Evolutionary conservation across 257 asterid species (phyloP), one percentile per base, ranked within the genome.

Genomic region (Gentiana macrophylla): DNA sequence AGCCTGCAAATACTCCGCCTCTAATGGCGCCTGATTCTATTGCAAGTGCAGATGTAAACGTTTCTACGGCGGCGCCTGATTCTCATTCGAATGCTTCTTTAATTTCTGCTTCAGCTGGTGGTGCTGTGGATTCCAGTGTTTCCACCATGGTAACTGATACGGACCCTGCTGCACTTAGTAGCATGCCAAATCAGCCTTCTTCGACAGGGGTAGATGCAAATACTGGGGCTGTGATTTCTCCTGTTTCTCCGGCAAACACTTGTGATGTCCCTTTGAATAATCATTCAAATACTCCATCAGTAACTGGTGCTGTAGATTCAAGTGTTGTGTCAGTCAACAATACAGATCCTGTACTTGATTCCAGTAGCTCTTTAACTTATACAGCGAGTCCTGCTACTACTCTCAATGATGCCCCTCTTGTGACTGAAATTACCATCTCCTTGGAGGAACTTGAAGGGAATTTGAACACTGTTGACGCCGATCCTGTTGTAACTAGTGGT

Each of bases 121-220:
- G 47, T 3, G 58, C 2, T 51, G 33, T 52, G 12, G 34, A 56
- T 51, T n/a, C 49, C 48, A 13, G 32, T 49, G 49, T 49, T 38
- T 33, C 48, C 8, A 6, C 11, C 49, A 9, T 6, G 34, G 9
- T 12, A 0, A 24, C 24, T 24, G 24, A 24, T 24, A 24, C 24
- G 24, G 24, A 24, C 55, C 32, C 37, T 6, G 8, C 50, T 12
- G 32, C 65, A 38, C 24, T 24, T 24, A 24, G 24, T 24, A 0
- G 24, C 24, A 24, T 24, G 24, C 24, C 58, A 47, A 65, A 50
- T 36, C 54, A 63, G 59, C 60, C 55, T 49, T 69, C 67, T 62
- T 24, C 24, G 24, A 60, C 43, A n/a, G 83, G 69, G 67, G 71
- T 61, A 48, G 72, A 24, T 8, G 48, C 49, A 6, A 67, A 67